Evolutionary conservation across 768 basidiomycete genomes (phyloP).

Genomic region (Piloderma croceum): DNA sequence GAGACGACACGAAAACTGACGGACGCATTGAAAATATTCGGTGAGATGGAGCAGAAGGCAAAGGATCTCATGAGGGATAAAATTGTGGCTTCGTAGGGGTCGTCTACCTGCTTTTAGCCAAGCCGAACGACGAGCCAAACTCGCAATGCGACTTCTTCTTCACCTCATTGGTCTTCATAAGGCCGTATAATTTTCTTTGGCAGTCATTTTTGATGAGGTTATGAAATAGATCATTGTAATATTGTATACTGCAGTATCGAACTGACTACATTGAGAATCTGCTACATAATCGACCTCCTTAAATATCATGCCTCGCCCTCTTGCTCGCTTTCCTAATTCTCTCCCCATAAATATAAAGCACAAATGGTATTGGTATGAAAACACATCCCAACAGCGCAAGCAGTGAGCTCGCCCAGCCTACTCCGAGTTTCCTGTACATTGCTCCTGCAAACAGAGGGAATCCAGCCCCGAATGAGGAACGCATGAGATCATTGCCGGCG

Average conservation of each 20-base stretch:
- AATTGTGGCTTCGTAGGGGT: no score
- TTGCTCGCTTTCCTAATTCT: slow-evolving; percentile 33
- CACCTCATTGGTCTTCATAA: no score
- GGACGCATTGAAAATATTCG: slow-evolving; percentile 43
- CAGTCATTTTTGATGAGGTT: no score
- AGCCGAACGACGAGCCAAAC: slow-evolving; percentile 88
- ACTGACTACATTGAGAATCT: no score
- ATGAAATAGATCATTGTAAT: no score
- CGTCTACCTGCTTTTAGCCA: no score
- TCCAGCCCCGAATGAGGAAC: slow-evolving; percentile 31
- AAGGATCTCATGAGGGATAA: slow-evolving; percentile 53
- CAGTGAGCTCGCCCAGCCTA: slow-evolving; percentile 33
- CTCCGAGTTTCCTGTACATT: slow-evolving; percentile 36
- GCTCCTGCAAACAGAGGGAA: slow-evolving; percentile 33
- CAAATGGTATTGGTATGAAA: slow-evolving; percentile 31
- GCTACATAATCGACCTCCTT: neutral
- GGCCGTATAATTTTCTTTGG: no score
- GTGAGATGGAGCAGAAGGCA: slow-evolving; percentile 41
- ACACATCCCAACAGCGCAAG: slow-evolving; percentile 31
- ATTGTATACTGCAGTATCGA: no score
- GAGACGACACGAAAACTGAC: slow-evolving; percentile 38
- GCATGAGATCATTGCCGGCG: slow-evolving; percentile 34
- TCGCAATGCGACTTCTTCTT: no score
- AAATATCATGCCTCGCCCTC: slow-evolving; percentile 18
- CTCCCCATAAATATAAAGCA: slow-evolving; percentile 37